Evolutionary conservation across 2,329 filamentous ascomycete species (phyloP).

Genomic region (Exophiala calicioides): DNA sequence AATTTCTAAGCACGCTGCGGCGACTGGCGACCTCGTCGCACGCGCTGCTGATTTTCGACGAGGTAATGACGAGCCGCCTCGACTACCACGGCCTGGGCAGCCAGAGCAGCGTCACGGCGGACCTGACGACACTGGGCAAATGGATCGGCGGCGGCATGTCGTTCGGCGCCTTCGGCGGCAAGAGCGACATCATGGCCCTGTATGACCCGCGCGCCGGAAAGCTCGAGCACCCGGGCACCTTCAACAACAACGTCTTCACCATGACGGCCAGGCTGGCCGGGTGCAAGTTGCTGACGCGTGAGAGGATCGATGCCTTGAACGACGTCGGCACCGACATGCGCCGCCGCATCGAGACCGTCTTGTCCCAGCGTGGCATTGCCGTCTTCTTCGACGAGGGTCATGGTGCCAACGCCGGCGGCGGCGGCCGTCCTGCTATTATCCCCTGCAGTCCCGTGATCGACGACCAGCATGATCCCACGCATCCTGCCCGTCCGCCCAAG

Average conservation of each 20-base stretch:
- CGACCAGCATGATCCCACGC: constrained; percentile 9
- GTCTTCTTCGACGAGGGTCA: too few relatives aligned
- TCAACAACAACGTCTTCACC: constrained; percentile 66
- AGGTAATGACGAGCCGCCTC: constrained; percentile 69
- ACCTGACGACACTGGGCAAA: constrained; percentile 66
- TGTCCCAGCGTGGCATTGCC: constrained; percentile 18
- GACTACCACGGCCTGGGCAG: constrained; percentile 52
- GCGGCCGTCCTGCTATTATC: too few relatives aligned
- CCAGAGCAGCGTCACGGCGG: constrained; percentile 49
- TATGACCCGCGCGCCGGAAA: constrained; percentile 53
- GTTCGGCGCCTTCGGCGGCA: constrained; percentile 68
- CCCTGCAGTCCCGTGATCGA: constrained; percentile 13
- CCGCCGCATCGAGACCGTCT: constrained; percentile 20
- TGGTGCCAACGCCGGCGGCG: too few relatives aligned
- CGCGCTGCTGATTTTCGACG: constrained; percentile 67
- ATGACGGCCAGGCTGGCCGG: constrained; percentile 58
- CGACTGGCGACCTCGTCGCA: constrained; percentile 50
- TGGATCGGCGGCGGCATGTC: constrained; percentile 67
- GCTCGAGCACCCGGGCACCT: constrained; percentile 63
- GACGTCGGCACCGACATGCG: constrained; percentile 33
- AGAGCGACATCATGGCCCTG: constrained; percentile 58
- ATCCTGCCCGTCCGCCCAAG: constrained; percentile 25
- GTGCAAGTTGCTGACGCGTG: constrained; percentile 28
- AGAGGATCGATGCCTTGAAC: constrained; percentile 32
- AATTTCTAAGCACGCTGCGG: constrained; percentile 57